These are phyloP conservation scores for Thielaviopsis euricoi DNA, from an alignment of 2,329 filamentous ascomycete species.

Conservation along the genomic window DNA sequence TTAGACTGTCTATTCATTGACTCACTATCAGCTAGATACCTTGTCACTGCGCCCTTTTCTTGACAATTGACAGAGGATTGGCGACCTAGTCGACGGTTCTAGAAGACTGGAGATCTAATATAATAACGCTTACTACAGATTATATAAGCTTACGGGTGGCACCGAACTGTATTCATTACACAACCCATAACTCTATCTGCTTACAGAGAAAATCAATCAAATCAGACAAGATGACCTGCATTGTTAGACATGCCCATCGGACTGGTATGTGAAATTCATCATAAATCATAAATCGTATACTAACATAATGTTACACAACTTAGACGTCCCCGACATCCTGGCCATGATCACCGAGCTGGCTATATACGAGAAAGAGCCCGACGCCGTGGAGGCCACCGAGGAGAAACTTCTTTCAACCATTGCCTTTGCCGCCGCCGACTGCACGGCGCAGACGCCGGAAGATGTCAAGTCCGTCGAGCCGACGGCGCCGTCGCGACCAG, in stretches of 20 bases:
- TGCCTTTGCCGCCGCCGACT: slow-evolving; percentile 49
- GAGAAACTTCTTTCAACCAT: slow-evolving; percentile 57
- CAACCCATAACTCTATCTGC: neutral
- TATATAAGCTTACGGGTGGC: neutral
- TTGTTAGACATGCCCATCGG: neutral
- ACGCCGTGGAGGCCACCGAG: slow-evolving; percentile 63
- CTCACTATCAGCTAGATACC: no score
- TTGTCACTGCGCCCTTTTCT: no score
- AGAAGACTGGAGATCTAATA: no score
- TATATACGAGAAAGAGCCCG: slow-evolving; percentile 65
- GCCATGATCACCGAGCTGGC: slow-evolving; percentile 71
- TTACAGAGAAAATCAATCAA: neutral
- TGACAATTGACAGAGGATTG: no score
- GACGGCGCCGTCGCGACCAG: slow-evolving; percentile 41
- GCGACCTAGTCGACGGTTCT: no score
- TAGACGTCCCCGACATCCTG: slow-evolving; percentile 72
- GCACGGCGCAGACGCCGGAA: slow-evolving; percentile 23
- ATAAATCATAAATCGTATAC: neutral
- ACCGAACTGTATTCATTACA: neutral
- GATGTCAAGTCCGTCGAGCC: slow-evolving; percentile 31
- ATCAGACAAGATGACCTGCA: neutral
- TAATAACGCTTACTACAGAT: no score
- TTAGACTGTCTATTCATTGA: no score
- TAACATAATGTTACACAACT: neutral
- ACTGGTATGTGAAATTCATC: neutral